Evolutionary conservation across 495 filamentous ascomycete species (phyloP).

Genomic region (Tuber borchii): DNA sequence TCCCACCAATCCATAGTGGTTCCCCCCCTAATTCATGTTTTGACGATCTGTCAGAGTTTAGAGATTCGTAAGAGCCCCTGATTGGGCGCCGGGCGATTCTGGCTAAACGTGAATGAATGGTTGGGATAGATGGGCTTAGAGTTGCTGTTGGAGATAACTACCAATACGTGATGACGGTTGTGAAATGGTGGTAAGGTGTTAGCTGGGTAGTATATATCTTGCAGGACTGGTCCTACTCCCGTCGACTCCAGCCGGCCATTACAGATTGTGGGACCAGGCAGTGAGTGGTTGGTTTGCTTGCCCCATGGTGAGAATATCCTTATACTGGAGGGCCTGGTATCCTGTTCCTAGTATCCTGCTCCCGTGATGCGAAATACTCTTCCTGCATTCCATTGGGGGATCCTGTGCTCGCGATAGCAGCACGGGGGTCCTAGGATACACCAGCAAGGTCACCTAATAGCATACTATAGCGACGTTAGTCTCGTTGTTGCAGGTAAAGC

Average conservation of each 20-base stretch:
- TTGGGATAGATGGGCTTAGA: not conserved
- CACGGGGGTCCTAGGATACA: not conserved
- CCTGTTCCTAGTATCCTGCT: not conserved
- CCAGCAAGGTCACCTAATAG: not conserved
- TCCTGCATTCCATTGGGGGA: not conserved
- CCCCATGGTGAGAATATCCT: not conserved
- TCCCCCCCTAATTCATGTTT: not conserved
- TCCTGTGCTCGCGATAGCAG: not conserved
- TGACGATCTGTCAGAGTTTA: no score
- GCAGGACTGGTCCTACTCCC: not conserved
- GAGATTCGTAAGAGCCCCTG: no score
- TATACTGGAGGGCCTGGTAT: not conserved
- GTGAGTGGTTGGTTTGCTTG: not conserved
- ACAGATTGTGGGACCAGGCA: not conserved
- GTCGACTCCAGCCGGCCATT: not conserved
- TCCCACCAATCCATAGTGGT: no score
- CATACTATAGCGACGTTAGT: not conserved
- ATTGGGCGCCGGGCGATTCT: no score
- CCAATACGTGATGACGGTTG: not conserved
- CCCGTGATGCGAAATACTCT: not conserved
- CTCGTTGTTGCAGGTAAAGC: not conserved
- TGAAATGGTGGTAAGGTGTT: not conserved
- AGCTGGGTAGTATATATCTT: not conserved
- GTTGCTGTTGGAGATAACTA: not conserved
- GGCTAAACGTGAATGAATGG: no score